Percentiles rank a stretch among this genome's conserved stretches.
phyloP scores from a whole-genome alignment of 2,329 filamentous ascomycete species.

The Aspergillus oerlinghausenensis region DNA sequence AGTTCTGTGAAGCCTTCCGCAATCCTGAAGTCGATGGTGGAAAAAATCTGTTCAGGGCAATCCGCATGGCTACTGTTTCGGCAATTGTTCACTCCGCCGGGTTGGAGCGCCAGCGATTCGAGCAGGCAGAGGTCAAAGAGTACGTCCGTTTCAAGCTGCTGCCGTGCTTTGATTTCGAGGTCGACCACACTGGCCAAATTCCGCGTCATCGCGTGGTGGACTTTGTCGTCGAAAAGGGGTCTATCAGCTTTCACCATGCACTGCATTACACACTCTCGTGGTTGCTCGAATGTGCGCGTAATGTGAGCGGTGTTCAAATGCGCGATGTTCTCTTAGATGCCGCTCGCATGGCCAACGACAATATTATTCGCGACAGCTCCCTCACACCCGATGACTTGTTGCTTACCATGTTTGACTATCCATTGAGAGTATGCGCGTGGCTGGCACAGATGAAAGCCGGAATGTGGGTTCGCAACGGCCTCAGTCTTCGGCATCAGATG shows the following conservation, averaged over 20 bases:
- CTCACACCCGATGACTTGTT: slow-evolving; percentile 69
- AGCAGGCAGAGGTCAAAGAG: slow-evolving; percentile 80
- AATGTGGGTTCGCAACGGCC: slow-evolving; percentile 97
- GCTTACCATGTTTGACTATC: slow-evolving; percentile 86
- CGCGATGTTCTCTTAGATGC: slow-evolving; percentile 67
- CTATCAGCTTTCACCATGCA: slow-evolving; percentile 95
- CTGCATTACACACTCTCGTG: slow-evolving; percentile 95
- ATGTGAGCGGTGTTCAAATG: slow-evolving; percentile 64
- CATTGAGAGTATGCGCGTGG: slow-evolving; percentile 90
- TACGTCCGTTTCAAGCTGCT: slow-evolving; percentile 77
- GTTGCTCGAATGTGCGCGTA: slow-evolving; percentile 84
- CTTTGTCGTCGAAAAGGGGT: slow-evolving; percentile 81
- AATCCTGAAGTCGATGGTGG: slow-evolving; percentile 62
- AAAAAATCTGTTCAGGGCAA: slow-evolving; percentile 65
- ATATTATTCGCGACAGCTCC: slow-evolving; percentile 57
- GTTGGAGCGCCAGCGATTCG: slow-evolving; percentile 79
- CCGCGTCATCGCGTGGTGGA: slow-evolving; percentile 67
- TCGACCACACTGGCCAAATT: slow-evolving; percentile 37
- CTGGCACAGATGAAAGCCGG: slow-evolving; percentile 95
- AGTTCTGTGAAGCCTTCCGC: slow-evolving; percentile 82
- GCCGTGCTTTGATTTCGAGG: slow-evolving; percentile 74
- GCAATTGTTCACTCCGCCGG: slow-evolving; percentile 88
- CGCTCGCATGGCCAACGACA: slow-evolving; percentile 46
- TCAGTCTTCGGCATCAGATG: slow-evolving; percentile 92
- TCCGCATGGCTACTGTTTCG: slow-evolving; percentile 64